Percentiles rank a stretch among this genome's conserved stretches.
These are phyloP conservation scores for Thymus quinquecostatus DNA, from an alignment of 257 asterid species.

Conservation along the genomic window DNA sequence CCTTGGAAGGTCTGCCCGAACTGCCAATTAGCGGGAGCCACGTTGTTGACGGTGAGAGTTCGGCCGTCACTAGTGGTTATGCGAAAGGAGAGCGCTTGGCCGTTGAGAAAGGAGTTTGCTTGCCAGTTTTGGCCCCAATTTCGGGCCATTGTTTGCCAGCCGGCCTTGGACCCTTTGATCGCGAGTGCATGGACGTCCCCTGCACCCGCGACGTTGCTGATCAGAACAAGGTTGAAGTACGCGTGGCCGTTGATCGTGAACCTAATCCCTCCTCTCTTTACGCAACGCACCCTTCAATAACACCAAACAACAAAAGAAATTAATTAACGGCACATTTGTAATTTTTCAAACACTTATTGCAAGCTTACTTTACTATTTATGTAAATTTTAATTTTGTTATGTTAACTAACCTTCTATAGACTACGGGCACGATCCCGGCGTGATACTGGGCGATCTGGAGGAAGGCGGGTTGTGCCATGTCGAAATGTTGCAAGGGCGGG, in stretches of 20 bases:
- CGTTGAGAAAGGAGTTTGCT: constrained; percentile 53
- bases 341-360: too few relatives aligned
- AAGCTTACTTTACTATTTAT: too few relatives aligned
- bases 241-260: constrained; percentile 58
- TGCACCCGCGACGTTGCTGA: constrained; percentile 59
- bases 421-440: constrained; percentile 57
- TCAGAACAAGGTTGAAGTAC: constrained; percentile 54
- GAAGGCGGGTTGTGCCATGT: constrained; percentile 56
- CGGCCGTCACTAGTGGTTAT: constrained; percentile 57
- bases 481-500: constrained; percentile 60
- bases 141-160: constrained; percentile 62
- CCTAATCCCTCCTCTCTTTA: constrained; percentile 53
- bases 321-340: too few relatives aligned
- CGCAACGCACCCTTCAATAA: constrained; percentile 50
- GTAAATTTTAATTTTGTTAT: too few relatives aligned
- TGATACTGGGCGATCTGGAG: constrained; percentile 54
- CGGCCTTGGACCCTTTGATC: constrained; percentile 52
- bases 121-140: constrained; percentile 71
- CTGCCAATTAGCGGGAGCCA: constrained; percentile 55
- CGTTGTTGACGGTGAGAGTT: constrained; percentile 43
- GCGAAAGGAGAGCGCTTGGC: constrained; percentile 48
- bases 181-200: constrained; percentile 62
- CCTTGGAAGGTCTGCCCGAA: constrained; percentile 60
- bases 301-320: too few relatives aligned
- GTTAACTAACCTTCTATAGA: constrained; percentile 39